Percentiles rank a stretch among this genome's conserved stretches.
Conservation (phyloP, 805 yeast genomes). For the Phaffomyces thermotolerans region DNA sequence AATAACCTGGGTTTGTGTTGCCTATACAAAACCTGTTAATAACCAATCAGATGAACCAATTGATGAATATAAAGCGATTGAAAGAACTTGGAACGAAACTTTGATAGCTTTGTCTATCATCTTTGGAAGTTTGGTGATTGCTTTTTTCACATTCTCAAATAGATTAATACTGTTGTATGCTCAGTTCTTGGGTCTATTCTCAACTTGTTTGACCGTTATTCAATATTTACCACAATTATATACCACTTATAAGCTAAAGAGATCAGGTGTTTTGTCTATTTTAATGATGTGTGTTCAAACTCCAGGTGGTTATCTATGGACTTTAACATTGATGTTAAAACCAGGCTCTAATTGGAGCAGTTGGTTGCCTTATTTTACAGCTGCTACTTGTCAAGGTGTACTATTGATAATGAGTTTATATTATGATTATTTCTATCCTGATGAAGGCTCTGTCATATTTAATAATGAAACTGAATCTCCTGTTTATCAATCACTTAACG, state of each 20-base stretch:
- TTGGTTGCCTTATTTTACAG: constrained; percentile 73
- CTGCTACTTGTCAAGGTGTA: constrained; percentile 60
- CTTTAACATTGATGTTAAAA: constrained; percentile 59
- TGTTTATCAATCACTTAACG: neutral
- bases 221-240: constrained; percentile 77
- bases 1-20: constrained; percentile 49
- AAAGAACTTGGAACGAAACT: constrained; percentile 35
- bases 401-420: constrained; percentile 58
- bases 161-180: constrained; percentile 36
- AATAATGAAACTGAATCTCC: neutral
- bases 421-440: constrained; percentile 23
- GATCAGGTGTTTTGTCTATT: constrained; percentile 73
- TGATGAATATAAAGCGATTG: constrained; percentile 36
- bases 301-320: constrained; percentile 83
- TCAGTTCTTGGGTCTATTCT: constrained; percentile 52
- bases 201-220: constrained; percentile 54
- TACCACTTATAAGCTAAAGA: constrained; percentile 63
- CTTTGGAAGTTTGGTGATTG: constrained; percentile 28
- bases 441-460: neutral
- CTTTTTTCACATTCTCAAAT: constrained; percentile 19
- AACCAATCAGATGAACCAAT: constrained; percentile 31
- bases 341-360: constrained; percentile 82
- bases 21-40: constrained; percentile 27
- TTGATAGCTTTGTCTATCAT: constrained; percentile 27
- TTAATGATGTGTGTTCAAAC: constrained; percentile 82